Percentiles rank a stretch among this genome's conserved stretches.
Evolutionary conservation across 208 protist species (phyloP).

Genomic region (Vickermania ingenoplastis): DNA sequence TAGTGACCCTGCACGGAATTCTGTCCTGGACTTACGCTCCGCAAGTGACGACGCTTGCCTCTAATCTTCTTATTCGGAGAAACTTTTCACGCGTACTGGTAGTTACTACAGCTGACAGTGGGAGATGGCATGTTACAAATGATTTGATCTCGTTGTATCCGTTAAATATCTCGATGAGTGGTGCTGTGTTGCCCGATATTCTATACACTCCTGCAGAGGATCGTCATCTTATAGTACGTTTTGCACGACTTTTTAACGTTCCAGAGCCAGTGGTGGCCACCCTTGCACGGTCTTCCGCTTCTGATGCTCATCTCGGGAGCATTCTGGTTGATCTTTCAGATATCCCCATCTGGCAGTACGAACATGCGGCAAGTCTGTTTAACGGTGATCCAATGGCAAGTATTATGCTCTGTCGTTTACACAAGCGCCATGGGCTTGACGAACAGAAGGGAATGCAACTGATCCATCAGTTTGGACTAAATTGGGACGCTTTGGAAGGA

Average conservation of each 20-base stretch:
- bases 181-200: constrained; percentile 15
- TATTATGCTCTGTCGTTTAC: constrained; percentile 68
- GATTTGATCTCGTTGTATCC: constrained; percentile 75
- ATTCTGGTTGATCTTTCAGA: constrained; percentile 57
- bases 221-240: constrained; percentile 24
- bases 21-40: constrained; percentile 64
- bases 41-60: constrained; percentile 9
- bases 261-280: constrained; percentile 46
- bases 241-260: constrained; percentile 45
- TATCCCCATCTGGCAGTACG: constrained; percentile 50
- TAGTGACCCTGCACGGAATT: constrained; percentile 74
- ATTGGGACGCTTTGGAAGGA: constrained; percentile 52
- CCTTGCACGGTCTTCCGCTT: constrained; percentile 28
- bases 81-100: constrained; percentile 66
- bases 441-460: constrained; percentile 35
- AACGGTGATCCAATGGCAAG: constrained; percentile 45
- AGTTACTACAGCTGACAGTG: constrained; percentile 24
- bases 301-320: constrained; percentile 45
- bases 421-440: constrained; percentile 47
- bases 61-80: constrained; percentile 44
- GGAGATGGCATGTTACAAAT: constrained; percentile 66
- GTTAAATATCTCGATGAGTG: constrained; percentile 17
- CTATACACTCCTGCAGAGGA: constrained; percentile 57
- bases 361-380: constrained; percentile 50
- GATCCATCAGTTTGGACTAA: constrained; percentile 32